phyloP scores from a whole-genome alignment of 1,284 basidiomycete genomes.

The Malassezia japonica region DNA sequence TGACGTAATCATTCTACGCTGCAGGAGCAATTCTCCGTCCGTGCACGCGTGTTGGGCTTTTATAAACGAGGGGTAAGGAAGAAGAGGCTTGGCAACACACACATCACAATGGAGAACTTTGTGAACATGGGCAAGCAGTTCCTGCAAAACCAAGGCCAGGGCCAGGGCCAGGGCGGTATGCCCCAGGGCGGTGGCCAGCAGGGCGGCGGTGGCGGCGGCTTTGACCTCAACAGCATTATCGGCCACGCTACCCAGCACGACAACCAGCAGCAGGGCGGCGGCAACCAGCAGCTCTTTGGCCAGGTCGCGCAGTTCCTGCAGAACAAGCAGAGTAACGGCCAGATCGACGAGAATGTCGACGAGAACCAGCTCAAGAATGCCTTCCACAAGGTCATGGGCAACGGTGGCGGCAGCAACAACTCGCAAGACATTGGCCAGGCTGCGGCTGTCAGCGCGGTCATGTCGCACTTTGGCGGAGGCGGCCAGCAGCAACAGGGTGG shows the following conservation, averaged over 20 bases:
- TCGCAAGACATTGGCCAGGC: slow-evolving; percentile 15
- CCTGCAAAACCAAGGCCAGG: slow-evolving; percentile 9
- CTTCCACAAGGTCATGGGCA: slow-evolving; percentile 9
- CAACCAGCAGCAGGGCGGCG: background rate
- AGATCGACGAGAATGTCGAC: slow-evolving; percentile 9
- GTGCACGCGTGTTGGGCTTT: too few relatives aligned
- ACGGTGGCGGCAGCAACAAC: background rate
- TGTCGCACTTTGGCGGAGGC: slow-evolving; percentile 7
- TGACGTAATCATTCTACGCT: too few relatives aligned
- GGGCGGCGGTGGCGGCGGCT: background rate
- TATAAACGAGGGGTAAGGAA: too few relatives aligned
- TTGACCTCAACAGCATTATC: background rate
- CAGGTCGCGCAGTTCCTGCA: slow-evolving; percentile 7
- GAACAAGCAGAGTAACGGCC: slow-evolving; percentile 5
- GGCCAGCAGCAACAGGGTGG: slow-evolving; percentile 2
- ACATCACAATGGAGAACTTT: slow-evolving; percentile 18
- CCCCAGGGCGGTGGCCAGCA: background rate
- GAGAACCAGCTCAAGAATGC: slow-evolving; percentile 7
- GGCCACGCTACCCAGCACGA: background rate
- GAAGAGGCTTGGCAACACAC: background rate
- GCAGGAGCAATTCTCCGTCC: too few relatives aligned
- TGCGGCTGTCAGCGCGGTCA: slow-evolving; percentile 9
- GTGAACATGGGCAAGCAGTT: slow-evolving; percentile 16
- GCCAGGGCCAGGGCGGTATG: background rate
- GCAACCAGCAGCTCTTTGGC: slow-evolving; percentile 7